Percentiles rank a stretch among this genome's conserved stretches.
These are phyloP conservation scores for Megacollybia marginata DNA, from an alignment of 768 basidiomycete species.

Conservation along the genomic window DNA sequence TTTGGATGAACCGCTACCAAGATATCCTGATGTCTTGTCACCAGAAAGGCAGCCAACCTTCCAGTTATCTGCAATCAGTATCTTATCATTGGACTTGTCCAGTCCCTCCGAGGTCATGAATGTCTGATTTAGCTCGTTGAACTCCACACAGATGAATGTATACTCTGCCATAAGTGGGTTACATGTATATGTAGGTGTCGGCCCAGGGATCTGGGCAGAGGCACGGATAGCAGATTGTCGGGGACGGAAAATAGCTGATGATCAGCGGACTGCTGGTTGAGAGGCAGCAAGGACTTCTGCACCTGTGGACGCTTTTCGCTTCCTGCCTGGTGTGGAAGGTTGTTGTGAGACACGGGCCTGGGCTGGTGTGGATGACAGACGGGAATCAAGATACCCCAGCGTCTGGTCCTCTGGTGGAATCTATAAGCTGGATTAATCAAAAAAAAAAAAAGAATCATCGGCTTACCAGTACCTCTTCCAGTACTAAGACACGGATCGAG, in stretches of 20 bases:
- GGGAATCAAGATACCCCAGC: too few species aligned
- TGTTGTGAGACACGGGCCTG: too few species aligned
- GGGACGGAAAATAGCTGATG: not conserved
- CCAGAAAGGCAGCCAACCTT: not conserved
- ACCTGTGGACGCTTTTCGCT: not conserved
- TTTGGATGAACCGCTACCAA: not conserved
- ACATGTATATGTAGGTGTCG: not conserved
- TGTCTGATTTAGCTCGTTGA: not conserved
- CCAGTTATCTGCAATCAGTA: not conserved
- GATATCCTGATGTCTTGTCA: not conserved
- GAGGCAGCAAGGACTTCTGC: not conserved
- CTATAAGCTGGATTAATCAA: too few species aligned
- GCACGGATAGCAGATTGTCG: not conserved
- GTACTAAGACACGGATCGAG: too few species aligned
- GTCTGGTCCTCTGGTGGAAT: too few species aligned
- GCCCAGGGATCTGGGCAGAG: not conserved
- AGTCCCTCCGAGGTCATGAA: not conserved
- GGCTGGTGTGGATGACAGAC: too few species aligned
- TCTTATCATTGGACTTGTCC: not conserved
- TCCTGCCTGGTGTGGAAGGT: not conserved
- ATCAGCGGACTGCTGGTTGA: not conserved
- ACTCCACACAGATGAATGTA: not conserved
- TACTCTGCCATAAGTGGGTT: not conserved
- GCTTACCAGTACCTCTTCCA: too few species aligned
- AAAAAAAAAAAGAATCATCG: too few species aligned